These are phyloP conservation scores for Neurospora discreta DNA, from an alignment of 495 filamentous ascomycete species.

Conservation along the genomic window DNA sequence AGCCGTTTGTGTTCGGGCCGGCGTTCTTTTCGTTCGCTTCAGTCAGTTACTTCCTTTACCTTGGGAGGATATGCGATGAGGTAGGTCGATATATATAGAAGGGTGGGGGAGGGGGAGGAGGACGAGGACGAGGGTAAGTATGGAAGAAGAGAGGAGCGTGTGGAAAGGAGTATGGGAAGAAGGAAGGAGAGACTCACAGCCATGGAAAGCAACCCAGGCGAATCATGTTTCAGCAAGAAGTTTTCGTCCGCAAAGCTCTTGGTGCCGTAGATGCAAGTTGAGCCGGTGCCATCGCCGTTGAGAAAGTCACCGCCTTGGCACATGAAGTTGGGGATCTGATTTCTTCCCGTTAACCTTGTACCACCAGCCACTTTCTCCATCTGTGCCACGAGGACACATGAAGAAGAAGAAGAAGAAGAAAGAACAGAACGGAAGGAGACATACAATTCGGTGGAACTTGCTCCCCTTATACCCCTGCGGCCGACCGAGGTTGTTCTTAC, in stretches of 20 bases:
- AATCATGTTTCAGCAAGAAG: conserved; percentile 67
- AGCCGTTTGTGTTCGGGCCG: conserved; percentile 88
- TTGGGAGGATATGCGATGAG: neutral
- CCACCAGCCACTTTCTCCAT: neutral
- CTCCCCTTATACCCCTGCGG: conserved; percentile 88
- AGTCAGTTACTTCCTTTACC: neutral
- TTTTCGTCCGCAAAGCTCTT: conserved; percentile 87
- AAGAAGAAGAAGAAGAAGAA: neutral
- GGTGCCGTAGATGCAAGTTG: conserved; percentile 74
- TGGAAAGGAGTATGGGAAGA: neutral
- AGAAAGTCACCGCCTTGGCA: conserved; percentile 92
- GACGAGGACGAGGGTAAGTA: neutral
- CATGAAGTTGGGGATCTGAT: conserved; percentile 93
- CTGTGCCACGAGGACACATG: neutral
- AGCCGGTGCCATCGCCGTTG: conserved; percentile 86
- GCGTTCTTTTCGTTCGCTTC: conserved; percentile 50
- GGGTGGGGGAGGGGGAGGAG: no score
- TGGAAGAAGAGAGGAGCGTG: neutral
- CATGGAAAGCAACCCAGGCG: conserved; percentile 79
- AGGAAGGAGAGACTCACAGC: conserved; percentile 50
- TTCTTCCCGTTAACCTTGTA: neutral
- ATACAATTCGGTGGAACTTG: conserved; percentile 89
- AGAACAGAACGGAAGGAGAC: conserved; percentile 22
- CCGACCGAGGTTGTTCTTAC: conserved; percentile 64
- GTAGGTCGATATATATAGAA: neutral